These are phyloP conservation scores for Claviceps maximensis DNA, from an alignment of 2,329 filamentous ascomycete species.

Conservation along the genomic window DNA sequence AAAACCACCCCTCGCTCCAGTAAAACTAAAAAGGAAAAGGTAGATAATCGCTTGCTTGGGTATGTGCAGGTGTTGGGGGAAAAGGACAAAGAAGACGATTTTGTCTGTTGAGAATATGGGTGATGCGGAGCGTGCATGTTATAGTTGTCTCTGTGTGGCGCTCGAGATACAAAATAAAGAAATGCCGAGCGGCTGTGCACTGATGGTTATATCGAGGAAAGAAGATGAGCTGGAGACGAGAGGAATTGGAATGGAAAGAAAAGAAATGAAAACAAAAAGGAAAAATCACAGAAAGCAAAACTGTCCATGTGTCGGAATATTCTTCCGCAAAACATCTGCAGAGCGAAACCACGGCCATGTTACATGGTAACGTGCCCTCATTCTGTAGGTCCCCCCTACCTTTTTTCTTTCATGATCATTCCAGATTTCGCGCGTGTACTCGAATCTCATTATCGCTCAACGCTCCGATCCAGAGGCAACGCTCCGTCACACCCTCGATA, in stretches of 20 bases:
- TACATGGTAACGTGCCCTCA: neutral
- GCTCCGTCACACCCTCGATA: constrained; percentile 63
- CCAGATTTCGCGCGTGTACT: constrained; percentile 35
- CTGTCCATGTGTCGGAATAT: neutral
- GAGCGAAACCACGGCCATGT: neutral
- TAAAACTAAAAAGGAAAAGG: neutral
- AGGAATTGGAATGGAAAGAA: neutral
- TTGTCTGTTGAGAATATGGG: neutral
- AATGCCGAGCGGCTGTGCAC: neutral
- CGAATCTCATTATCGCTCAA: constrained; percentile 63
- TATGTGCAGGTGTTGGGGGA: neutral
- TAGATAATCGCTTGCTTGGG: constrained; percentile 1
- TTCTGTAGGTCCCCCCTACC: neutral
- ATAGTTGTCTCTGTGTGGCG: neutral
- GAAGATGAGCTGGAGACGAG: neutral
- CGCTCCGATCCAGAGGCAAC: constrained; percentile 76
- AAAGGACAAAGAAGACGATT: neutral
- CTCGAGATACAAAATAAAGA: neutral
- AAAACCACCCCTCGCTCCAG: neutral
- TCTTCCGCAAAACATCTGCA: neutral
- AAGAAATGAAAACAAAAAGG: neutral
- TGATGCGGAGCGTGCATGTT: neutral
- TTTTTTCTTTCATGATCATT: constrained; percentile 15
- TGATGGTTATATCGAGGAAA: neutral
- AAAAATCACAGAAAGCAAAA: too few species aligned